Conservation (phyloP, 176 grass and related monocot genomes). For the bread wheat (Triticum aestivum) region DNA sequence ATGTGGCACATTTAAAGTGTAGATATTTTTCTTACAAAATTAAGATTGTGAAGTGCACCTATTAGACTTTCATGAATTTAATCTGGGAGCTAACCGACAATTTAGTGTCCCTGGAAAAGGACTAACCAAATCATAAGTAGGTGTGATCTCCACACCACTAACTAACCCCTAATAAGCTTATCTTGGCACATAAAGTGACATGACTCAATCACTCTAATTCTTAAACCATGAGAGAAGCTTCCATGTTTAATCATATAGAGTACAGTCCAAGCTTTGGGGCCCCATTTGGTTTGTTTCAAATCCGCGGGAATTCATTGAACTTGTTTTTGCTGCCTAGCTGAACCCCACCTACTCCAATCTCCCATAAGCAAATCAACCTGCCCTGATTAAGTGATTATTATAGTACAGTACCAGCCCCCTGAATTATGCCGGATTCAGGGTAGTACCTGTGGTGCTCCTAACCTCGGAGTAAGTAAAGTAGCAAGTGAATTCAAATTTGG, state of each 20-base stretch:
- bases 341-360: background rate
- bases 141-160: background rate
- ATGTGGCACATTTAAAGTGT: too few relatives aligned
- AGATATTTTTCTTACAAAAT: too few relatives aligned
- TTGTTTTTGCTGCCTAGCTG: background rate
- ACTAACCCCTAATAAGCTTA: background rate
- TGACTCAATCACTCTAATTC: background rate
- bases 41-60: too few relatives aligned
- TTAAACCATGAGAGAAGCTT: too few relatives aligned
- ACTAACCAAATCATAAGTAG: background rate
- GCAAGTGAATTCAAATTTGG: background rate
- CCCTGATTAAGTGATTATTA: background rate
- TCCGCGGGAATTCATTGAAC: background rate
- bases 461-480: background rate
- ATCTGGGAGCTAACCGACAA: background rate
- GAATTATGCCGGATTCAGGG: constrained; percentile 3
- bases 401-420: background rate
- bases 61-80: too few relatives aligned
- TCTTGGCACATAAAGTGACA: background rate
- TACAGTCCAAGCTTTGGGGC: background rate
- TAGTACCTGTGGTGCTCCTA: background rate
- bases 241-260: background rate
- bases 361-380: background rate
- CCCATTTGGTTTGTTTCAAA: background rate
- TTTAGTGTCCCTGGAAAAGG: background rate